Conservation (phyloP, 148 eudicot genomes). For the Talinum fruticosum region DNA sequence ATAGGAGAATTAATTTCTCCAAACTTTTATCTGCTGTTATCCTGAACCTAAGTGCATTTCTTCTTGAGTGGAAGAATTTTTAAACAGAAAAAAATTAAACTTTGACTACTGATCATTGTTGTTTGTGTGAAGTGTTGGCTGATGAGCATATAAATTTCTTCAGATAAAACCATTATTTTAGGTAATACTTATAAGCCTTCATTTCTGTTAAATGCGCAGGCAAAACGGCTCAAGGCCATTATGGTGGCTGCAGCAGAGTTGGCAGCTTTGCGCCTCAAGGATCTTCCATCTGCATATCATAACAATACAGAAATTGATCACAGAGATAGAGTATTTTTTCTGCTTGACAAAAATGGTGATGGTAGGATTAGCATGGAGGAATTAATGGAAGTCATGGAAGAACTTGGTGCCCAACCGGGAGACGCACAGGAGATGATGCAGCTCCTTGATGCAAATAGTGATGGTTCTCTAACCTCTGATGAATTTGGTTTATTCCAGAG, state of each 20-base stretch:
- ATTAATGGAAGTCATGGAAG: constrained; percentile 95
- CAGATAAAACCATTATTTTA: not conserved
- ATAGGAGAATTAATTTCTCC: not conserved
- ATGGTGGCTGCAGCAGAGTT: constrained; percentile 98
- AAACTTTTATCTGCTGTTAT: not conserved
- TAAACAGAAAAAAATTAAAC: too few relatives aligned
- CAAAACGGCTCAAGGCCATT: constrained; percentile 75
- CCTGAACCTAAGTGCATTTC: not conserved
- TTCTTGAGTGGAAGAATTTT: too few relatives aligned
- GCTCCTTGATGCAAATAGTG: constrained; percentile 88
- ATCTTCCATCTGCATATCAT: constrained; percentile 65
- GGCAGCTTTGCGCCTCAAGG: constrained; percentile 84
- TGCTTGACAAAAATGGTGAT: constrained; percentile 98
- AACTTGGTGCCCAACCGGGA: constrained; percentile 87
- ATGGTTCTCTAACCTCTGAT: constrained; percentile 93
- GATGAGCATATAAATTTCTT: not conserved
- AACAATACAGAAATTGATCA: constrained; percentile 40
- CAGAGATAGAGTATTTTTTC: constrained; percentile 60
- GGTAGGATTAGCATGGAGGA: constrained; percentile 97
- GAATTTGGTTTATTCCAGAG: constrained; percentile 86
- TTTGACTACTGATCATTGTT: not conserved
- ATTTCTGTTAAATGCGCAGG: constrained; percentile 42
- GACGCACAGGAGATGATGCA: constrained; percentile 99
- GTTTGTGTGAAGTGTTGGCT: not conserved
- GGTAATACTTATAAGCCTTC: not conserved